phyloP scores from a whole-genome alignment of 1,139 yeast species.

The Debaryomyces nepalensis region DNA sequence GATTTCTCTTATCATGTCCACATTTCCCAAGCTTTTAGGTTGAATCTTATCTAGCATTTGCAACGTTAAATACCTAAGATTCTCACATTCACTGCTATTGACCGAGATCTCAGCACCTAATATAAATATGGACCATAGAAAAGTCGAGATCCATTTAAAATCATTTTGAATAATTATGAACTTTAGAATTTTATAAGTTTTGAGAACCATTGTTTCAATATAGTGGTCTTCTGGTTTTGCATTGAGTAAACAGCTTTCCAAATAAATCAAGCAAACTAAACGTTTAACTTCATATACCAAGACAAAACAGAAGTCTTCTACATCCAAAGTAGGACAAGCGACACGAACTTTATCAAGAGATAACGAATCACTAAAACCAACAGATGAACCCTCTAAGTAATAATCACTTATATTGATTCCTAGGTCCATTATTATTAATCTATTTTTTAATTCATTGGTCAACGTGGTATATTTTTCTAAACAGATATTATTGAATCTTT shows the following conservation, averaged over 20 bases:
- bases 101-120: conserved; percentile 31
- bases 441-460: conserved; percentile 20
- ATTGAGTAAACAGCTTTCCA: conserved; percentile 31
- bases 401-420: not conserved
- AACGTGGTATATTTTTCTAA: conserved; percentile 22
- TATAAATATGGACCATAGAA: conserved; percentile 33
- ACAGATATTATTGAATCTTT: conserved; percentile 24
- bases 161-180: conserved; percentile 31
- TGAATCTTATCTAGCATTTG: conserved; percentile 31
- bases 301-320: conserved; percentile 32
- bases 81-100: conserved; percentile 28
- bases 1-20: conserved; percentile 27
- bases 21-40: conserved; percentile 32
- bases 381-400: not conserved
- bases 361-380: not conserved
- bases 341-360: not conserved
- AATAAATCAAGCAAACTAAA: conserved; percentile 28
- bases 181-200: conserved; percentile 25
- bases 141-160: conserved; percentile 32
- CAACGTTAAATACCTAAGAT: conserved; percentile 30
- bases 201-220: conserved; percentile 21
- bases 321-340: not conserved
- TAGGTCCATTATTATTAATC: conserved; percentile 19
- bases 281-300: conserved; percentile 35
- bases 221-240: conserved; percentile 24